phyloP scores from a whole-genome alignment of 2,329 filamentous ascomycete species.

The Cryphonectria carpinicola region DNA sequence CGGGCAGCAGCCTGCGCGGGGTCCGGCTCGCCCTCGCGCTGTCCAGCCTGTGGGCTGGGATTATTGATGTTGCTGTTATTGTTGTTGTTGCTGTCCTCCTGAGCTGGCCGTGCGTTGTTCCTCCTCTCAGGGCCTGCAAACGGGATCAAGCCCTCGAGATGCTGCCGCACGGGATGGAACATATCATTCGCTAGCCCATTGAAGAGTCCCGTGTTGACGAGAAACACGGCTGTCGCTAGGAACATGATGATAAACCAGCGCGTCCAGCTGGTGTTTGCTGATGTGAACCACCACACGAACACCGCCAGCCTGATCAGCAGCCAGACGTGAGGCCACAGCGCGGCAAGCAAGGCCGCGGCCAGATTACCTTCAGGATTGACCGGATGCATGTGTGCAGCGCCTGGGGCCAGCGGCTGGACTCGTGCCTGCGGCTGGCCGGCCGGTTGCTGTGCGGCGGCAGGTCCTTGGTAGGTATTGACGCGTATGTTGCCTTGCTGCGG shows the following conservation, averaged over 20 bases:
- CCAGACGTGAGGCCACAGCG: slow-evolving; percentile 66
- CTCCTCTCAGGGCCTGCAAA: slow-evolving; percentile 43
- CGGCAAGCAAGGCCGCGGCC: slow-evolving; percentile 44
- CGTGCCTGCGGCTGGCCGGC: slow-evolving; percentile 18
- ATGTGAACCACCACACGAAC: slow-evolving; percentile 69
- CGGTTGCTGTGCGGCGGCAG: slow-evolving; percentile 17
- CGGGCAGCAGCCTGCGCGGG: slow-evolving; percentile 59
- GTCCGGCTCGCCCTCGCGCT: slow-evolving; percentile 41
- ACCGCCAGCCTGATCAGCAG: slow-evolving; percentile 59
- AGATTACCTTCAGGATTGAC: slow-evolving; percentile 42
- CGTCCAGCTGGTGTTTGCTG: slow-evolving; percentile 60
- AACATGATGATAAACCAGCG: slow-evolving; percentile 60
- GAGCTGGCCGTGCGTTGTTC: slow-evolving; percentile 30
- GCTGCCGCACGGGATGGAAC: slow-evolving; percentile 60
- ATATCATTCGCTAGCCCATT: slow-evolving; percentile 58
- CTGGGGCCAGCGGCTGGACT: slow-evolving; percentile 18
- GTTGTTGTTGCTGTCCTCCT: slow-evolving; percentile 35
- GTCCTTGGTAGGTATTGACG: slow-evolving; percentile 17
- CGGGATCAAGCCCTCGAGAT: slow-evolving; percentile 64
- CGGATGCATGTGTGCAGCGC: slow-evolving; percentile 36
- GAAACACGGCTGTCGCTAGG: slow-evolving; percentile 59
- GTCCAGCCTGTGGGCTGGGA: slow-evolving; percentile 35
- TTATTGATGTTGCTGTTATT: slow-evolving; percentile 31
- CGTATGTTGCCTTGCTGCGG: slow-evolving; percentile 25
- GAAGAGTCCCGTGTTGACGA: slow-evolving; percentile 63